Base-by-base conservation (phyloP, 176 grass and related monocot genomes). In the Rhynchospora pubera region DNA sequence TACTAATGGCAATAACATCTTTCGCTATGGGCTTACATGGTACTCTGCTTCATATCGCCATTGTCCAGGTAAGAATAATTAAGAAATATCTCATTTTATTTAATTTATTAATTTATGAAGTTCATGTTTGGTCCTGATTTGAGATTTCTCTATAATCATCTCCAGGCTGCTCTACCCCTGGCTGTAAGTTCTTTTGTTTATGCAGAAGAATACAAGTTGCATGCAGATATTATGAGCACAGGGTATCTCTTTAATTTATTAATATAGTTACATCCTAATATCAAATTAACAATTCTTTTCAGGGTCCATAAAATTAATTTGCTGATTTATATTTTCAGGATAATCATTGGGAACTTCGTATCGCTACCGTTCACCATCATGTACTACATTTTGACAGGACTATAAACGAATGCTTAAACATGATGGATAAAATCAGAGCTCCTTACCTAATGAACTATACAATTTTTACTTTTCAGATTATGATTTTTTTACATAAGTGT, bases 211-310 rank as follows among this genome's bases (percentile, higher is more conserved):
- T 97, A 97, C 62, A 89, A 90, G 65, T 83, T 94, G 22, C 92
- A 97, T 60, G 78, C 95, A 9, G 92, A 97, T 69, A 91, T 97
- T 87, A 97, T 97, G 95, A 97, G 95, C 85, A 94, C 95, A 30
- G 90, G 92, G 95, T 97, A 67, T 51, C 32, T 67, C 69, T 47
- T 45, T 28, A 28, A 28, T 28, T 72, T 39, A 15, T 19, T 43
- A 63, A 57, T 7, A 34, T 60, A 12, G 6, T 71, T 60, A 15
- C 7, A 77, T 63, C 58, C 26, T 66, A 23, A 76, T 42, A 6
- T 19, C 70, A 6, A 62, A 11, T 47, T 57, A 7, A 24, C 30
- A 78, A 0, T 5, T 65, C 34, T 30, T 0, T 57, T 5, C 24
- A 5, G 12, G 15, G 15, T 0, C 2, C 4, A 68, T 65, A 6